A percentile compares a stretch with the other conserved stretches of the same genome.
Conservation (phyloP, 176 grass and related monocot genomes). For the Bonia amplexicaulis region DNA sequence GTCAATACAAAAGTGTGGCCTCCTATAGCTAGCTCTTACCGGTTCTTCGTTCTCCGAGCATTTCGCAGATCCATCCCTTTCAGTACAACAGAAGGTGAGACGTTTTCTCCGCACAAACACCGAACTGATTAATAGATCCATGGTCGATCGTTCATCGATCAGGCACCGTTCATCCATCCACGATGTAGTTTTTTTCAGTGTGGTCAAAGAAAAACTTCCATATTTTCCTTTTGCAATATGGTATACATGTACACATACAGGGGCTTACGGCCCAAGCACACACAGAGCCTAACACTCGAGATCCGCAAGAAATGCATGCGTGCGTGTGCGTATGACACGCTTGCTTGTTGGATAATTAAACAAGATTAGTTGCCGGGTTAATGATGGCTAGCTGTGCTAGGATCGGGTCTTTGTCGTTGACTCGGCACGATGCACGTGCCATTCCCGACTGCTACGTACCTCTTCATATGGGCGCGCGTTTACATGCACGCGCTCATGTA, state of each 20-base stretch:
- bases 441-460: background rate
- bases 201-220: too few relatives aligned
- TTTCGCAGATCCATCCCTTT: background rate
- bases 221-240: too few relatives aligned
- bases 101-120: too few relatives aligned
- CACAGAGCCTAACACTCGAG: background rate
- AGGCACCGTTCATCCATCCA: background rate
- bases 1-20: too few relatives aligned
- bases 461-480: background rate
- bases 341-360: conserved; percentile 4
- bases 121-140: too few relatives aligned
- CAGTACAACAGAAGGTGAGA: too few relatives aligned
- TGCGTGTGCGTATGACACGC: background rate
- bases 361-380: background rate
- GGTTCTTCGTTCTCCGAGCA: background rate
- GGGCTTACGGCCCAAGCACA: too few relatives aligned
- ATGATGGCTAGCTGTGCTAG: background rate
- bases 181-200: too few relatives aligned
- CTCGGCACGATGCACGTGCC: background rate
- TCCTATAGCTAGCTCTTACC: background rate
- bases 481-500: background rate
- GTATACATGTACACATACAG: too few relatives aligned
- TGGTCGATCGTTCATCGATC: too few relatives aligned
- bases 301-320: background rate
- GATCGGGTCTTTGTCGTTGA: conserved; percentile 21